Evolutionary conservation across 176 grass and related monocot species (phyloP), one percentile per base, ranked within the genome.

Genomic region (Carex parvula): DNA sequence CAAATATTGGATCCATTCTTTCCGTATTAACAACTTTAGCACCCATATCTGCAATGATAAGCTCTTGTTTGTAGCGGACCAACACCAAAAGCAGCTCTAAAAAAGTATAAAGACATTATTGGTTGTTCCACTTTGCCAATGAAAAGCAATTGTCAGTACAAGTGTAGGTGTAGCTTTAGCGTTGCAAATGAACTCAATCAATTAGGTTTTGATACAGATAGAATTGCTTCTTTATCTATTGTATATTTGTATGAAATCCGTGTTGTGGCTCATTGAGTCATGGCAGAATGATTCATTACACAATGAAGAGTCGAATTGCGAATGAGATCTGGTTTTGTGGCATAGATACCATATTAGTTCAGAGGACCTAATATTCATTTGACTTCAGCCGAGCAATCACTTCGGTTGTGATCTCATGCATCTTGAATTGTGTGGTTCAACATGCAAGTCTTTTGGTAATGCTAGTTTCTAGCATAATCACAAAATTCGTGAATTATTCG

Each of bases 21-120:
- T 13, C 18, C 41, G 29, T 60, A 18, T 12, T 63, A 41, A 81
- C 2, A 81, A 80, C 30, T n/a, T 26, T 55, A 29, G 21, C 9
- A 48, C 52, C 46, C 22, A 57, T 58, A 16, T 57, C 15, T 8
- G 12, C 21, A 81, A 81, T 81, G 20, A 64, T 63, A 56, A 32
- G 24, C 50, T 81, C 58, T 81, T 18, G 11, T 64, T 64, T 39
- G 79, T 6, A 64, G 35, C 17, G 17, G 39, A 81, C 67, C 67
- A 64, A 57, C 20, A 4, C 18, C 55, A 64, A 81, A 81, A 48
- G 29, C 5, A 20, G 58, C 30, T 44, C 60, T n/a, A 67, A 68
- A 83, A 83, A 83, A 55, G 57, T 60, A 52, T 13, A 83, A 62
- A 32, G 37, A 83, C 22, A 67, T 83, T 63, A 66, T 83, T 67